A percentile compares a stretch with the other conserved stretches of the same genome.
These are phyloP conservation scores for Dictyostelium brefeldianum DNA, from an alignment of 78 protist species.

Conservation along the genomic window DNA sequence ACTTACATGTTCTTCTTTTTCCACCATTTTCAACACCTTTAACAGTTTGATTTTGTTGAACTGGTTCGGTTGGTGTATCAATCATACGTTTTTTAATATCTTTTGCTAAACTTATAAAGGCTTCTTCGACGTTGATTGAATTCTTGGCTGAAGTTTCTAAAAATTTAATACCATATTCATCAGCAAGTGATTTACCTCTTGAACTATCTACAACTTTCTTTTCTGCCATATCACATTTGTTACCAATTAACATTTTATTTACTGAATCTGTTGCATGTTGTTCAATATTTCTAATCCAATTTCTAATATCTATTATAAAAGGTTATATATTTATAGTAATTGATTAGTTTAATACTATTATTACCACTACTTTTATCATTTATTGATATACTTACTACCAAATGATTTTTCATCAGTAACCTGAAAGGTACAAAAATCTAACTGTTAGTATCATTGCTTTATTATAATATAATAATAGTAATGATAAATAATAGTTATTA, in stretches of 20 bases:
- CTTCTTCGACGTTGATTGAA: slow-evolving; percentile 98
- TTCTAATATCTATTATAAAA: slow-evolving; percentile 91
- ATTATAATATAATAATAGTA: too few relatives aligned
- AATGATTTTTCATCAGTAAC: slow-evolving; percentile 19
- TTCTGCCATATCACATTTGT: slow-evolving; percentile 97
- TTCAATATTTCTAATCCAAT: slow-evolving; percentile 97
- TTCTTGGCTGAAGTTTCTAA: slow-evolving; percentile 99
- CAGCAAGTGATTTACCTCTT: slow-evolving; percentile 92
- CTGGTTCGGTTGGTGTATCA: slow-evolving; percentile 49
- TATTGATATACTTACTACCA: neutral
- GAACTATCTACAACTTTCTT: slow-evolving; percentile 84
- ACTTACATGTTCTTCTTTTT: slow-evolving; percentile 13
- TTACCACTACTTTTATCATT: too few relatives aligned
- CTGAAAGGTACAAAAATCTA: too few relatives aligned
- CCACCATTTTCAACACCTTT: too few relatives aligned
- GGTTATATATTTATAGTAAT: too few relatives aligned
- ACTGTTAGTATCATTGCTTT: neutral
- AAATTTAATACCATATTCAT: slow-evolving; percentile 95
- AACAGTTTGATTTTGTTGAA: neutral
- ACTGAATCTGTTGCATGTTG: slow-evolving; percentile 97
- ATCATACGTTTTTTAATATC: slow-evolving; percentile 94
- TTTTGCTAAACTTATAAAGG: slow-evolving; percentile 97
- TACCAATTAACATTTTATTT: slow-evolving; percentile 96
- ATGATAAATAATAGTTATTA: slow-evolving; percentile 76
- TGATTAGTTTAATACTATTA: too few relatives aligned